Evolutionary conservation across 257 asterid species (phyloP).

Genomic region (Nicotiana sylvestris): DNA sequence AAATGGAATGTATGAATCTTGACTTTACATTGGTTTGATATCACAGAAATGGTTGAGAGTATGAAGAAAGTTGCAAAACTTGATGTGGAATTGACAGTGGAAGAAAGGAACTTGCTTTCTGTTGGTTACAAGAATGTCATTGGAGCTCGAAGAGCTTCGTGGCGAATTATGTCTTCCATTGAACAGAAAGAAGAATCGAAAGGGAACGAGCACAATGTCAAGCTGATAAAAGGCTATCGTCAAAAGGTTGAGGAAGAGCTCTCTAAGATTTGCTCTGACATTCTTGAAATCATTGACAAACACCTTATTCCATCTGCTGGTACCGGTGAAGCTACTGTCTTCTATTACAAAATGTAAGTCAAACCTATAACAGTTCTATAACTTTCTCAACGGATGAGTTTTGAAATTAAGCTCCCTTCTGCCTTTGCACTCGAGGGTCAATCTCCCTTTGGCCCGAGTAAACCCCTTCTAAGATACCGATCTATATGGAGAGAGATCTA

Average conservation of each 20-base stretch:
- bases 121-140: slow-evolving; percentile 96
- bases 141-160: slow-evolving; percentile 95
- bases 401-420: no score
- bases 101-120: slow-evolving; percentile 89
- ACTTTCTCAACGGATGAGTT: not conserved
- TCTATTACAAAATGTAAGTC: slow-evolving; percentile 85
- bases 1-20: not conserved
- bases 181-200: slow-evolving; percentile 92
- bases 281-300: slow-evolving; percentile 65
- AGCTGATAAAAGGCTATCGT: slow-evolving; percentile 64
- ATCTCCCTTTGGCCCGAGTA: no score
- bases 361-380: not conserved
- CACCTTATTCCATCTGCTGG: slow-evolving; percentile 78
- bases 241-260: slow-evolving; percentile 89
- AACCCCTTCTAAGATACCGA: no score
- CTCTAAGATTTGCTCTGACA: slow-evolving; percentile 74
- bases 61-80: slow-evolving; percentile 80
- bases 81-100: slow-evolving; percentile 79
- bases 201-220: slow-evolving; percentile 68
- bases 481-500: no score
- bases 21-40: not conserved
- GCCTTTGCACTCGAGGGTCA: no score
- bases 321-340: slow-evolving; percentile 87
- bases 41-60: slow-evolving; percentile 81
- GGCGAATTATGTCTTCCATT: slow-evolving; percentile 93